A percentile compares a stretch with the other conserved stretches of the same genome.
phyloP scores from a whole-genome alignment of 1,284 basidiomycete species.

The Sporisorium reilianum region DNA sequence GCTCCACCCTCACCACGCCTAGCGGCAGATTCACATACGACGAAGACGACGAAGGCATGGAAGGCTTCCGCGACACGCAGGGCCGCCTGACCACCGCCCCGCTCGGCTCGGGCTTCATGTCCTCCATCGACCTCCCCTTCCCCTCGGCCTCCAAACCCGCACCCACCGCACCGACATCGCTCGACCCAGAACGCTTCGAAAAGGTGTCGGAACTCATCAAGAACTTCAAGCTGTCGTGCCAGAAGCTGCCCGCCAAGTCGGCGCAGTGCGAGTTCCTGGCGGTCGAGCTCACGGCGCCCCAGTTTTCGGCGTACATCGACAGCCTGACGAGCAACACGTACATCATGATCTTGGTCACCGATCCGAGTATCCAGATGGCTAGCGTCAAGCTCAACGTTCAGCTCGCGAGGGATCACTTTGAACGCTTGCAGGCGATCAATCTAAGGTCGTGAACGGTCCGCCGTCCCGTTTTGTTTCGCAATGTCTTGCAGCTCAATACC shows the following conservation, averaged over 20 bases:
- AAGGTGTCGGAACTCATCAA: conserved; percentile 96
- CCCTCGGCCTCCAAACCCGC: conserved; percentile 4
- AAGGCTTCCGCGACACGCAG: conserved; percentile 46
- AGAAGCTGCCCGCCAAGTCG: conserved; percentile 34
- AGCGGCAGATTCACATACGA: conserved; percentile 18
- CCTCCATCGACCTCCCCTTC: conserved; percentile 8
- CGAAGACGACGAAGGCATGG: conserved; percentile 38
- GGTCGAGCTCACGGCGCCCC: conserved; percentile 66
- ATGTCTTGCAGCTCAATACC: conserved; percentile 13
- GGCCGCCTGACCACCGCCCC: conserved; percentile 8
- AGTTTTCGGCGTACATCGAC: conserved; percentile 90
- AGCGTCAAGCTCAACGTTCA: conserved; percentile 85
- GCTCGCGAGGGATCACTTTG: conserved; percentile 83
- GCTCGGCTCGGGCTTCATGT: conserved; percentile 37
- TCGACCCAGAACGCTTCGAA: conserved; percentile 88
- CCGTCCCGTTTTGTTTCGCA: neutral
- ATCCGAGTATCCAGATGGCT: conserved; percentile 86
- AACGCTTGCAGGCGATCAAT: conserved; percentile 68
- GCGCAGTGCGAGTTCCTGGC: conserved; percentile 61
- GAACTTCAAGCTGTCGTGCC: conserved; percentile 88
- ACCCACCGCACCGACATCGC: conserved; percentile 25
- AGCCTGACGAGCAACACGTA: conserved; percentile 94
- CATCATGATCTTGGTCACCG: conserved; percentile 87
- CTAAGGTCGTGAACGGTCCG: conserved; percentile 6
- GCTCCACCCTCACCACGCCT: neutral